Evolutionary conservation across 2,329 filamentous ascomycete genomes (phyloP), one percentile per base, ranked within the genome.

Genomic region (Rutstroemia sp.): DNA sequence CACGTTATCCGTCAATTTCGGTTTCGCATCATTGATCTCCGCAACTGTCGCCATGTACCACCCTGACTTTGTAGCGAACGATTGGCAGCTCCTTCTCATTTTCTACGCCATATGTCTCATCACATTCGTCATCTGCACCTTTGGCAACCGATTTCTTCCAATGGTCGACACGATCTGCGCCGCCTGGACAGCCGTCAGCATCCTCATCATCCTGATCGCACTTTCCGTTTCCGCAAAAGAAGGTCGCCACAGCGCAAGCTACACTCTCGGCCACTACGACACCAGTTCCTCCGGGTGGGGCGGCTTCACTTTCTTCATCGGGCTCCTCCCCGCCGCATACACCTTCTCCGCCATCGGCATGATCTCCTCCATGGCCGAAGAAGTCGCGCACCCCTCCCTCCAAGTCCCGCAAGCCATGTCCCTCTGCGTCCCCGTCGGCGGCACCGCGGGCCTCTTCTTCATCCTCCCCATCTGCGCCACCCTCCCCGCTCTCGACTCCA

Each of bases 1-100:
- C 63, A 90, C 87, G 0, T 76, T 90, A n/a, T 81, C 86, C n/a
- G 87, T 90, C 68, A 88, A 89, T 74, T 91, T 90, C 65, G 88
- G 86, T 66, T 79, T 81, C 57, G 78, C 79, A 1, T 78, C 75
- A 1, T 64, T 84, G 48, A 70, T 83, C 36, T 75, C 76, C 2
- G 78, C 76, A 0, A 75, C 75, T 0, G 67, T 80, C 4, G 73
- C 76, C 2, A 76, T 84, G 61, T 83, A 78, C 62, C 75, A 80
- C 53, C 77, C 78, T 0, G 73, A 77, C 57, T 82, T 77, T 67
- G 71, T 66, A 0, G 71, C 78, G 47, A 76, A 75, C 45, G 68
- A 74, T 27, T 90, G 86, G 76, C 86, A 90, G 69, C 75, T 87
- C 17, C 82, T 87, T 57, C 73, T 90, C 21, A 82, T 89, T 60